Base-by-base conservation (phyloP, 805 yeast species). In the Barnettozyma salicaria region DNA sequence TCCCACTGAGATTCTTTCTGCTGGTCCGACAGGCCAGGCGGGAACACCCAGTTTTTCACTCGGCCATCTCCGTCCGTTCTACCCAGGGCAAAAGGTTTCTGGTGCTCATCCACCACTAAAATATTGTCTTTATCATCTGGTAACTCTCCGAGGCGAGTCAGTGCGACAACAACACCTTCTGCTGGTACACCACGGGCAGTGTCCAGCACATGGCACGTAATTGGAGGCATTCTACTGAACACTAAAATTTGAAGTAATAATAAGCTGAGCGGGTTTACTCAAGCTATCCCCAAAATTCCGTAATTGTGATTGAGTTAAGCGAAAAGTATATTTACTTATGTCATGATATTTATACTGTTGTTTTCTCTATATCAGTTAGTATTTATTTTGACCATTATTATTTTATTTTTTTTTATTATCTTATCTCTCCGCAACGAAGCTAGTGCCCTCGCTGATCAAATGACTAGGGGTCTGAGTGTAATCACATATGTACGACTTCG, bases 151-250 rank as follows among this genome's bases (percentile, higher is more conserved):
- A 64, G 39, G 22, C 42, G 46, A 52, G 65, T 74, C 25, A 82
- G 61, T 20, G 78, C 78, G 53, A 92, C 85, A 3, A 68, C 61
- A n/a, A 89, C 89, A n/a, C 68, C 70, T 0, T 62, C 55, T 1
- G 96, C 96, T 1, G 97, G 97, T 42, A 66, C 70, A 1, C 97
- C 97, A 7, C 68, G 60, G 8, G 83, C 78, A 6, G 96, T 88
- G 53, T 89, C 96, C 17, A 89, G 67, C 8, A 89, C 74, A 58
- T 89, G 97, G 63, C 97, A 89, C 3, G 96, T 88, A 27, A 88
- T 74, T 30, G 90, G 90, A n/a, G 56, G 52, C 57, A 52, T 50
- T 11, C n/a, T 24, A 18, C 18, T 27, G 29, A 3, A 13, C 6
- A 17, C 10, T 3, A n/a, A n/a, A 6, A 12, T 9, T 5, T 3